A percentile compares a stretch with the other conserved stretches of the same genome.
Evolutionary conservation across 202 grass and related monocot genomes (phyloP).

Genomic region (Panicum virgatum): DNA sequence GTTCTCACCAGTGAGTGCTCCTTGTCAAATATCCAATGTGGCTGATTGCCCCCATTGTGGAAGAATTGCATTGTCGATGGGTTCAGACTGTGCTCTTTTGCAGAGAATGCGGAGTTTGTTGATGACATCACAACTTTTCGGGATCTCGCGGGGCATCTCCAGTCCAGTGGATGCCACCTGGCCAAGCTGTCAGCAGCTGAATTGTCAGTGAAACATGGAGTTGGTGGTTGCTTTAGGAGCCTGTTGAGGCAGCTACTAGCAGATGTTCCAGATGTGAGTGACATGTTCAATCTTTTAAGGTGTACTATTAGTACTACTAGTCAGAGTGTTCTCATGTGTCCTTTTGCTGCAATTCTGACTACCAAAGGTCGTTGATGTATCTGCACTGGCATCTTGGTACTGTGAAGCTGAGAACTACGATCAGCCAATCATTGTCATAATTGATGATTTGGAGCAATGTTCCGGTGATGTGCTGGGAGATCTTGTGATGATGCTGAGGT

Average conservation of each 20-base stretch:
- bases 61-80: slow-evolving; percentile 2
- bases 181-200: slow-evolving; percentile 65
- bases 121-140: slow-evolving; percentile 72
- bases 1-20: slow-evolving; percentile 67
- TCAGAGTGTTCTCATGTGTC: not conserved
- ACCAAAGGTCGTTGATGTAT: slow-evolving; percentile 61
- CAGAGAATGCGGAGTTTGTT: slow-evolving; percentile 86
- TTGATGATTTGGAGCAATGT: slow-evolving; percentile 89
- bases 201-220: slow-evolving; percentile 60
- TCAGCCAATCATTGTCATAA: slow-evolving; percentile 71
- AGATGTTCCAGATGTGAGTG: slow-evolving; percentile 70
- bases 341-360: slow-evolving; percentile 31
- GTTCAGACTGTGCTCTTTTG: slow-evolving; percentile 30
- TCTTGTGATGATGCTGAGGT: slow-evolving; percentile 75
- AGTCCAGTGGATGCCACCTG: slow-evolving; percentile 65
- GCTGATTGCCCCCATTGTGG: not conserved
- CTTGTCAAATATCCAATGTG: not conserved
- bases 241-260: slow-evolving; percentile 76
- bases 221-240: slow-evolving; percentile 69
- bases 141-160: slow-evolving; percentile 66
- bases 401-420: slow-evolving; percentile 55
- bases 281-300: slow-evolving; percentile 12
- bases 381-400: slow-evolving; percentile 76
- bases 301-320: not conserved
- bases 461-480: slow-evolving; percentile 66